Evolutionary conservation across 2,329 filamentous ascomycete genomes (phyloP), one percentile per base, ranked within the genome.

Genomic region (Corinectria fuckeliana): DNA sequence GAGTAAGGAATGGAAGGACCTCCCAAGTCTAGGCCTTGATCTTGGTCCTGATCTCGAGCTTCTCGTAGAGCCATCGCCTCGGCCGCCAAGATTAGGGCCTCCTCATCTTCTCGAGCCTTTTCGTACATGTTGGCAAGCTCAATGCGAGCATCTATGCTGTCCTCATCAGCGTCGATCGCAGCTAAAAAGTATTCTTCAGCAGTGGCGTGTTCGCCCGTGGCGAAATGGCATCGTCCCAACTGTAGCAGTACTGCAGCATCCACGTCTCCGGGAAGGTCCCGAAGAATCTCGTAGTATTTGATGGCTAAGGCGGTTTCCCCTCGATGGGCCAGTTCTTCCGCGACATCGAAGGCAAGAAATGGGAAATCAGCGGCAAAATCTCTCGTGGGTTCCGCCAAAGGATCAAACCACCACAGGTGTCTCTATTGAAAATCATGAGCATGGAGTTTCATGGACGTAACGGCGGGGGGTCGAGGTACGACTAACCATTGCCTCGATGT

Each of bases 51-150:
- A 18, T 78, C 77, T 51, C 78, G 77, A 10, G 75, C 77, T 57
- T 83, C 82, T 62, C 85, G 84, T 20, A 93, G 78, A 28, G 86
- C 81, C 66, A 94, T 84, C 8, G 91, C 88, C 72, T 96, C 90
- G 30, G 89, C 90, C 48, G 91, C 87, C 50, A 93, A 85, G 59
- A 90, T 88, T 58, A 93, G 85, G 1, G 93, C 93, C 69, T 92
- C 87, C 69, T 93, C 90, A 20, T 85, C 87, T 76, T 89, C 86
- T 62, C 88, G 88, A 42, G 85, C 84, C 63, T 84, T 87, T 72
- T 96, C 92, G 70, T 96, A 97, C 74, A 97, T 86, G 69, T 91
- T 93, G 11, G 92, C 92, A 9, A 97, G 81, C 68, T 92, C 87
- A 26, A 91, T 87, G 36, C 92, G 88, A 36, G 92, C 91, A 62